Conservation (phyloP, 192 early-diverging fungal genomes). For the Coemansia sp. region DNA sequence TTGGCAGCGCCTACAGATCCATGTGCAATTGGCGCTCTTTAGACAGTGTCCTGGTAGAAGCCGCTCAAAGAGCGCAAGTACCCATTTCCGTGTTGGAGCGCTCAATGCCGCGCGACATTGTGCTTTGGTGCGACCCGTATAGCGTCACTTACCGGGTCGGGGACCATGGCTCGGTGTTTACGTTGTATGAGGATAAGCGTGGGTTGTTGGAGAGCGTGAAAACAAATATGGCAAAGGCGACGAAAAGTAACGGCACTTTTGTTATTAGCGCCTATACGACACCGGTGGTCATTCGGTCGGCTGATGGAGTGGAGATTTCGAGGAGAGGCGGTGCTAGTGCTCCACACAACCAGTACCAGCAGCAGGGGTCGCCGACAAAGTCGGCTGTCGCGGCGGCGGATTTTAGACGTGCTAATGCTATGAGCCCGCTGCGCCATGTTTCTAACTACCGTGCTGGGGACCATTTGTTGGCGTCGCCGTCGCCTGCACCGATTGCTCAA, state of each 20-base stretch:
- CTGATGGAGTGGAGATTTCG: slow-evolving; percentile 51
- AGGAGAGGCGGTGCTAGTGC: slow-evolving; percentile 28
- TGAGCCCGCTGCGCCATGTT: slow-evolving; percentile 27
- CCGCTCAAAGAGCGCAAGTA: slow-evolving; percentile 57
- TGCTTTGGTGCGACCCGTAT: slow-evolving; percentile 75
- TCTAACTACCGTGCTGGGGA: slow-evolving; percentile 6
- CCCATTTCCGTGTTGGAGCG: slow-evolving; percentile 55
- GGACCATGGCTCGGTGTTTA: slow-evolving; percentile 69
- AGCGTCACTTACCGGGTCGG: slow-evolving; percentile 71
- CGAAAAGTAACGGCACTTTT: slow-evolving; percentile 49
- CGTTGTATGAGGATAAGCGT: slow-evolving; percentile 65
- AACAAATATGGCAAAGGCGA: slow-evolving; percentile 42
- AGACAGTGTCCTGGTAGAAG: slow-evolving; percentile 63
- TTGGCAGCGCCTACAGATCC: slow-evolving; percentile 77
- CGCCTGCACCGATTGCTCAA: slow-evolving; percentile 1
- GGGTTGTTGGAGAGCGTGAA: slow-evolving; percentile 48
- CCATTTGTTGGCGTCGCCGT: slow-evolving; percentile 8
- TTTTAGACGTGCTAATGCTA: slow-evolving; percentile 24
- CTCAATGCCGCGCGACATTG: slow-evolving; percentile 66
- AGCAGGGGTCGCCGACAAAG: slow-evolving; percentile 47
- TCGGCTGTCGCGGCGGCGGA: slow-evolving; percentile 15
- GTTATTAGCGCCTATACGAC: slow-evolving; percentile 54
- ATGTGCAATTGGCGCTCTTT: slow-evolving; percentile 70
- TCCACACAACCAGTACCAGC: slow-evolving; percentile 12
- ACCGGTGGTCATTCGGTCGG: slow-evolving; percentile 54